These are phyloP conservation scores for Flagelloscypha sp. DNA, from an alignment of 768 basidiomycete species.

Conservation along the genomic window DNA sequence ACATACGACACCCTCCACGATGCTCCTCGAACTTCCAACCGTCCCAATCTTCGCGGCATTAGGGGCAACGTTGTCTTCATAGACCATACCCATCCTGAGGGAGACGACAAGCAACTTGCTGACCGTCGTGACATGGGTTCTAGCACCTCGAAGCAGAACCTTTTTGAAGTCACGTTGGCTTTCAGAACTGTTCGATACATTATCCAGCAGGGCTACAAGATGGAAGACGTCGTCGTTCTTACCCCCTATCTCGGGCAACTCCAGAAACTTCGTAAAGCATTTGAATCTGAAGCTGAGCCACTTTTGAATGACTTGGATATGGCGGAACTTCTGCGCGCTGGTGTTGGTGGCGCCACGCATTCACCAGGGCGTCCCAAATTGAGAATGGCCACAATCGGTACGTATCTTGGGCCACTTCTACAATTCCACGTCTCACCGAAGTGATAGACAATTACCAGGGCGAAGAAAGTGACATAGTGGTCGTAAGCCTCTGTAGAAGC, in stretches of 20 bases:
- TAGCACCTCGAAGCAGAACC: constrained; percentile 30
- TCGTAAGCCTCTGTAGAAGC: constrained; percentile 53
- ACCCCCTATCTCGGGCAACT: constrained; percentile 39
- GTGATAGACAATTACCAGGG: constrained; percentile 71
- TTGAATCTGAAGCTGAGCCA: constrained; percentile 26
- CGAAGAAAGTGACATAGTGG: constrained; percentile 64
- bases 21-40: constrained; percentile 23
- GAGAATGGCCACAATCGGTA: constrained; percentile 39
- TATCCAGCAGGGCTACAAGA: constrained; percentile 33
- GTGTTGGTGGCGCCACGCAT: constrained; percentile 19
- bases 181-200: constrained; percentile 34
- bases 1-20: constrained; percentile 36
- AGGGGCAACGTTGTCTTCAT: constrained; percentile 32
- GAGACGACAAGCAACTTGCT: constrained; percentile 17
- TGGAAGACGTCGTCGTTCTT: constrained; percentile 30
- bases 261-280: constrained; percentile 19
- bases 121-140: constrained; percentile 23
- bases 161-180: constrained; percentile 31
- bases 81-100: constrained; percentile 28
- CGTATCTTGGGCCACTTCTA: constrained; percentile 4
- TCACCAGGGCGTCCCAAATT: no score
- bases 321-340: constrained; percentile 27
- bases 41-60: constrained; percentile 29
- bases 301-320: constrained; percentile 33
- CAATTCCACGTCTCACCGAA: neutral